phyloP scores from a whole-genome alignment of 441 rosid genomes.

The Pelargonium myrrhifolium region DNA sequence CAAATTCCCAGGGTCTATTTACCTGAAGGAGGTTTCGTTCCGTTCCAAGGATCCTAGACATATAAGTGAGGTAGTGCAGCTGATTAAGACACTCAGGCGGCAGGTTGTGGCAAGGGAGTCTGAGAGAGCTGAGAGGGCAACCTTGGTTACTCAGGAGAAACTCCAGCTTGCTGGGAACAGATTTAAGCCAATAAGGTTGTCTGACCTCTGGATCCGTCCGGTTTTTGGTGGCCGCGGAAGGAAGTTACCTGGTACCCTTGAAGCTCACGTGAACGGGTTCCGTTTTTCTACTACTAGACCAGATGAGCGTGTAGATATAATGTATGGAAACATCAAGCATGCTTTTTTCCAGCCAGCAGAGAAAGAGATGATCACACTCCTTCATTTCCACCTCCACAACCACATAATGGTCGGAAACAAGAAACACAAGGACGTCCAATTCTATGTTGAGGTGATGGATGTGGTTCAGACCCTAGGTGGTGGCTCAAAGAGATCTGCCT shows the following conservation, averaged over 20 bases:
- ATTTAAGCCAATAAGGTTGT: constrained; percentile 67
- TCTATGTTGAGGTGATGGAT: constrained; percentile 84
- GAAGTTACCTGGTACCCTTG: constrained; percentile 69
- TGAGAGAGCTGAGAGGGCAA: constrained; percentile 85
- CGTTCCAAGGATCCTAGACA: constrained; percentile 66
- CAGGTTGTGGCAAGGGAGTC: constrained; percentile 72
- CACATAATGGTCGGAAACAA: constrained; percentile 89
- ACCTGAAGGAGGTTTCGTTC: constrained; percentile 52
- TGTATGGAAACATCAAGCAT: constrained; percentile 73
- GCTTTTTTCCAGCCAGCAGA: constrained; percentile 92
- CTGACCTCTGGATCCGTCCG: constrained; percentile 81
- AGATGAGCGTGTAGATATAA: constrained; percentile 66
- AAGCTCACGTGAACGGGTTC: constrained; percentile 77
- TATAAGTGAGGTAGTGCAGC: constrained; percentile 53
- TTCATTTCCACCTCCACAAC: constrained; percentile 78
- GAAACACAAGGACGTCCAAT: constrained; percentile 86
- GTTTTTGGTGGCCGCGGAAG: constrained; percentile 73
- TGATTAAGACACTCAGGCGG: constrained; percentile 56
- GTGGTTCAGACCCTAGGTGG: constrained; percentile 75
- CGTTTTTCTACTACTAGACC: constrained; percentile 61
- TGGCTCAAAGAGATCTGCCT: constrained; percentile 77
- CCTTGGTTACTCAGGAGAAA: constrained; percentile 77
- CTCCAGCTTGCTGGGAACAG: constrained; percentile 68
- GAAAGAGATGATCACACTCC: constrained; percentile 78
- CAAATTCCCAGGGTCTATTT: constrained; percentile 42